Evolutionary conservation across 169 alveolate species (phyloP).

Genomic region (Plasmodium knowlesi): DNA sequence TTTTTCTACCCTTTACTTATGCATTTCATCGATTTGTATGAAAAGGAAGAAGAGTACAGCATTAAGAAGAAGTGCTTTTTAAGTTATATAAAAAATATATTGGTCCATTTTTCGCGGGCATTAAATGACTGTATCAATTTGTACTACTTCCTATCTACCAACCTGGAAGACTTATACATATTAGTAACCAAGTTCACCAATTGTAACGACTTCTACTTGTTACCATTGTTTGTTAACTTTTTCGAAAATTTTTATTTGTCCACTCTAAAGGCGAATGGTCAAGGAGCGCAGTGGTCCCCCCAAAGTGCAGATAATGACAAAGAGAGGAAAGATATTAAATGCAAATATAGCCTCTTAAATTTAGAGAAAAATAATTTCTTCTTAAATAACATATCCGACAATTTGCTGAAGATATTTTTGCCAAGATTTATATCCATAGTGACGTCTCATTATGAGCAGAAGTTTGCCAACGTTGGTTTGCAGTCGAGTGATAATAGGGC

Average conservation of each 20-base stretch:
- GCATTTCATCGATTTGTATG: slow-evolving; percentile 57
- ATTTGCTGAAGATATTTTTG: slow-evolving; percentile 51
- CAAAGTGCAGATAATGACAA: not conserved
- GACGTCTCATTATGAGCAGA: slow-evolving; percentile 12
- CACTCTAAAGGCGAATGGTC: slow-evolving; percentile 22
- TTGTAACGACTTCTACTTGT: slow-evolving; percentile 31
- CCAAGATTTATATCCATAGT: slow-evolving; percentile 48
- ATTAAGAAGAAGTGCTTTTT: slow-evolving; percentile 34
- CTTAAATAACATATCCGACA: slow-evolving; percentile 48
- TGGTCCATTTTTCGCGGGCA: slow-evolving; percentile 27
- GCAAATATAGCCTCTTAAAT: slow-evolving; percentile 58
- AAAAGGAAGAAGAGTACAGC: slow-evolving; percentile 47
- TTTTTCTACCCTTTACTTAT: slow-evolving; percentile 74
- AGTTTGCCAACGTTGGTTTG: not conserved
- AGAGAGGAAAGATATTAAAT: not conserved
- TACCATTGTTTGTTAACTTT: slow-evolving; percentile 36
- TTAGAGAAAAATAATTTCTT: slow-evolving; percentile 56
- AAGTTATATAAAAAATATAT: slow-evolving; percentile 47
- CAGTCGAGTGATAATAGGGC: not conserved
- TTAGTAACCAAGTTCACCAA: slow-evolving; percentile 41
- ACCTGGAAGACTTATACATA: slow-evolving; percentile 64
- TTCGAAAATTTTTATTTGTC: slow-evolving; percentile 25
- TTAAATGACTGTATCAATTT: slow-evolving; percentile 74
- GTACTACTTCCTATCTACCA: slow-evolving; percentile 55
- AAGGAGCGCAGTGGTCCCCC: not conserved